These are phyloP conservation scores for Calocybe indica DNA, from an alignment of 768 basidiomycete species.

Conservation along the genomic window DNA sequence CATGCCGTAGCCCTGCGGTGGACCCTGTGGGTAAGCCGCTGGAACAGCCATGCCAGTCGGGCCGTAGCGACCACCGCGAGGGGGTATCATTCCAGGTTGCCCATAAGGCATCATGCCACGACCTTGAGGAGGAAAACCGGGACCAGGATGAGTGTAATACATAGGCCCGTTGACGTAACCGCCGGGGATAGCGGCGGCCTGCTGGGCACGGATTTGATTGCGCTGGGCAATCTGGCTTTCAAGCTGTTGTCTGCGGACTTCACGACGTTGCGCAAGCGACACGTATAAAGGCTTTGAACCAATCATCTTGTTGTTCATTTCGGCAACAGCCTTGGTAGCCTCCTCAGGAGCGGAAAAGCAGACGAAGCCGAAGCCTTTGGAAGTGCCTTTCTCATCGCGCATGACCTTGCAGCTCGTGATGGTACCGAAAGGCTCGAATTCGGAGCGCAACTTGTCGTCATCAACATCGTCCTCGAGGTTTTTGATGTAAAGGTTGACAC, in stretches of 20 bases:
- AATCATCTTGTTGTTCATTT: conserved; percentile 99
- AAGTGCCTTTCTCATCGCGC: conserved; percentile 91
- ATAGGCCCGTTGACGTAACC: conserved; percentile 82
- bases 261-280: conserved; percentile 96
- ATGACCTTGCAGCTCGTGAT: conserved; percentile 99
- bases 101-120: conserved; percentile 78
- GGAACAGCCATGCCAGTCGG: conserved; percentile 65
- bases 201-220: conserved; percentile 94
- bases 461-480: conserved; percentile 98
- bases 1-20: conserved; percentile 71
- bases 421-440: conserved; percentile 95
- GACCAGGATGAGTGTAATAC: conserved; percentile 82
- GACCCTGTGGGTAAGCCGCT: conserved; percentile 63
- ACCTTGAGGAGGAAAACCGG: conserved; percentile 77
- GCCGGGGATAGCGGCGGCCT: conserved; percentile 81
- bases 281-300: conserved; percentile 98
- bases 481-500: conserved; percentile 99
- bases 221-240: conserved; percentile 99
- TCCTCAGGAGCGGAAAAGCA: conserved; percentile 98
- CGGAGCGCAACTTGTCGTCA: conserved; percentile 92
- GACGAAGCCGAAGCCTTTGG: conserved; percentile 98
- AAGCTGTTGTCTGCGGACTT: conserved; percentile 95
- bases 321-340: conserved; percentile 97
- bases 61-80: conserved; percentile 42
- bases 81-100: conserved; percentile 83